Percentiles rank a stretch among this genome's conserved stretches.
Evolutionary conservation across 179 eudicot species (phyloP).

Genomic region (Beta lomatogona): DNA sequence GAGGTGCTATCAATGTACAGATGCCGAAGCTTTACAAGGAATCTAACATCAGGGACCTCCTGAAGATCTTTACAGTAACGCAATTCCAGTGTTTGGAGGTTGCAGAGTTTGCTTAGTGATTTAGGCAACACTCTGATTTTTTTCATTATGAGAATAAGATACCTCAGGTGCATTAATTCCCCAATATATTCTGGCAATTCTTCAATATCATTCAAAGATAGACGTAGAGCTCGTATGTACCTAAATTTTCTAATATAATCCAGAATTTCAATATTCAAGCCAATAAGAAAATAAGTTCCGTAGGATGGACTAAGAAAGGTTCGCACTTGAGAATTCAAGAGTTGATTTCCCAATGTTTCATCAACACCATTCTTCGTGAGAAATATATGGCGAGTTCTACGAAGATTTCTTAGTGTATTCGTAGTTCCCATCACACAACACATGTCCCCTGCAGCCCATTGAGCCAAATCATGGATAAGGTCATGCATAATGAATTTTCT

Average conservation of each 20-base stretch:
- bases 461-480: too few relatives aligned
- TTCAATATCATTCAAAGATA: not conserved
- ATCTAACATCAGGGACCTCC: too few relatives aligned
- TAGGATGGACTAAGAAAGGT: not conserved
- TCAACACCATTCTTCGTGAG: not conserved
- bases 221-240: not conserved
- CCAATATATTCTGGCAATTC: conserved; percentile 2
- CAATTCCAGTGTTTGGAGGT: too few relatives aligned
- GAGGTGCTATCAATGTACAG: too few relatives aligned
- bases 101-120: too few relatives aligned
- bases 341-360: not conserved
- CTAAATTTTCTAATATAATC: not conserved
- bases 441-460: not conserved
- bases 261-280: not conserved
- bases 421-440: not conserved
- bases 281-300: too few relatives aligned
- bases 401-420: not conserved
- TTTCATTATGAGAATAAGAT: not conserved
- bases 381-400: not conserved
- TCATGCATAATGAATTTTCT: too few relatives aligned
- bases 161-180: not conserved
- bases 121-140: too few relatives aligned
- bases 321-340: not conserved
- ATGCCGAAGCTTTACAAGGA: too few relatives aligned
- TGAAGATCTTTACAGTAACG: too few relatives aligned